Evolutionary conservation across 257 asterid species (phyloP).

Genomic region (Ilex aquifolium): DNA sequence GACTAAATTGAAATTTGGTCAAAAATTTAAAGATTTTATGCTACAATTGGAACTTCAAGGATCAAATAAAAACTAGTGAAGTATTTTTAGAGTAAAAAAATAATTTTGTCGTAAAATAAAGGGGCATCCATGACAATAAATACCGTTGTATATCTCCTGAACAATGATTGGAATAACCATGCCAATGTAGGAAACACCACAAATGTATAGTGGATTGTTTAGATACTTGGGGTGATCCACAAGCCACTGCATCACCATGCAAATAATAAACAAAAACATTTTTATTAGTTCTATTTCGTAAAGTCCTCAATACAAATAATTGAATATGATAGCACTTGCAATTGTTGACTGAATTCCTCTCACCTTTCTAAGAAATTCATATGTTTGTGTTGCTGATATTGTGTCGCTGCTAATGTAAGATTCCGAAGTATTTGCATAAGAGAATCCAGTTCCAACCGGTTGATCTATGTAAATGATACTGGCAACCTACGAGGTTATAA

Average conservation of each 20-base stretch:
- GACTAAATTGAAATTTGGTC: too few relatives aligned
- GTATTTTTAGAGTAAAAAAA: too few relatives aligned
- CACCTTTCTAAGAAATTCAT: conserved; percentile 37
- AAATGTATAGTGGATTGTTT: conserved; percentile 8
- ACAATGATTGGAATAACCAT: conserved; percentile 3
- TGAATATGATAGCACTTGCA: too few relatives aligned
- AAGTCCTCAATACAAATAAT: too few relatives aligned
- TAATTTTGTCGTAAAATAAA: too few relatives aligned
- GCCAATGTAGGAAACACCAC: conserved; percentile 13
- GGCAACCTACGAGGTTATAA: conserved; percentile 19
- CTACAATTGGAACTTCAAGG: too few relatives aligned
- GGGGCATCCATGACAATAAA: not conserved
- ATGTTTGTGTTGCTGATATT: conserved; percentile 10
- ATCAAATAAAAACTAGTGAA: too few relatives aligned
- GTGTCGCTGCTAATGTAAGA: conserved; percentile 22
- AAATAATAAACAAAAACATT: too few relatives aligned
- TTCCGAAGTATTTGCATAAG: conserved; percentile 27
- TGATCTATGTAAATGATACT: conserved; percentile 43
- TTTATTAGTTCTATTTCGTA: too few relatives aligned
- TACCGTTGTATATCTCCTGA: conserved; percentile 10
- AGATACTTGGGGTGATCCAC: conserved; percentile 11
- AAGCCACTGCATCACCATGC: conserved; percentile 10
- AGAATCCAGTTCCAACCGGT: conserved; percentile 49
- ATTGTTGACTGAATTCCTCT: not conserved
- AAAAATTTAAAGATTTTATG: too few relatives aligned